Evolutionary conservation across 78 protist genomes (phyloP).

Genomic region (Protostelium mycophagum): DNA sequence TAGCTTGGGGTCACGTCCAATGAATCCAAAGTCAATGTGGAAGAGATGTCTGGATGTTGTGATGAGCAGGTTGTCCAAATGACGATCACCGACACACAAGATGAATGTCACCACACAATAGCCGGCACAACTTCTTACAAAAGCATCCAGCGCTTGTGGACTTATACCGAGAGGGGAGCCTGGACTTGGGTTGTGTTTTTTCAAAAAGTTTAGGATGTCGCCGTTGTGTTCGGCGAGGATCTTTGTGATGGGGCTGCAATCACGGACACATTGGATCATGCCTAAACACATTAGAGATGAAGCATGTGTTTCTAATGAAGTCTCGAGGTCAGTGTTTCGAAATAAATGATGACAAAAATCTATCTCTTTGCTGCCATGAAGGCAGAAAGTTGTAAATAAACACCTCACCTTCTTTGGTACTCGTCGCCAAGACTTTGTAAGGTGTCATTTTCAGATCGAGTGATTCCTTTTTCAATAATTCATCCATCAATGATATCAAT

Average conservation of each 20-base stretch:
- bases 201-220: slow-evolving; percentile 65
- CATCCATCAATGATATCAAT: slow-evolving; percentile 88
- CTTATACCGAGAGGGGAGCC: slow-evolving; percentile 68
- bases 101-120: slow-evolving; percentile 94
- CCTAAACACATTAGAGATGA: slow-evolving; percentile 9
- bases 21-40: slow-evolving; percentile 97
- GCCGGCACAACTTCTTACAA: slow-evolving; percentile 87
- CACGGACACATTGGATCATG: slow-evolving; percentile 25
- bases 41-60: slow-evolving; percentile 78
- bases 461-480: slow-evolving; percentile 68
- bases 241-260: slow-evolving; percentile 18
- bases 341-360: not conserved
- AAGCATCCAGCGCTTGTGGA: slow-evolving; percentile 70
- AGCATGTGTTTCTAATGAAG: too few relatives aligned
- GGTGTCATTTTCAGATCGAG: slow-evolving; percentile 91
- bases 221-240: slow-evolving; percentile 63
- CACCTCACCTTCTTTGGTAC: slow-evolving; percentile 63
- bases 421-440: slow-evolving; percentile 88
- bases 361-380: slow-evolving; percentile 36
- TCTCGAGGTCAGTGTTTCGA: slow-evolving; percentile 16
- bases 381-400: slow-evolving; percentile 46
- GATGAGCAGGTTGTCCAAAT: slow-evolving; percentile 89
- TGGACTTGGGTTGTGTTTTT: slow-evolving; percentile 55
- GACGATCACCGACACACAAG: slow-evolving; percentile 94
- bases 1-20: slow-evolving; percentile 94